Conservation (phyloP, 176 grass and related monocot species). For the Secale cereale region DNA sequence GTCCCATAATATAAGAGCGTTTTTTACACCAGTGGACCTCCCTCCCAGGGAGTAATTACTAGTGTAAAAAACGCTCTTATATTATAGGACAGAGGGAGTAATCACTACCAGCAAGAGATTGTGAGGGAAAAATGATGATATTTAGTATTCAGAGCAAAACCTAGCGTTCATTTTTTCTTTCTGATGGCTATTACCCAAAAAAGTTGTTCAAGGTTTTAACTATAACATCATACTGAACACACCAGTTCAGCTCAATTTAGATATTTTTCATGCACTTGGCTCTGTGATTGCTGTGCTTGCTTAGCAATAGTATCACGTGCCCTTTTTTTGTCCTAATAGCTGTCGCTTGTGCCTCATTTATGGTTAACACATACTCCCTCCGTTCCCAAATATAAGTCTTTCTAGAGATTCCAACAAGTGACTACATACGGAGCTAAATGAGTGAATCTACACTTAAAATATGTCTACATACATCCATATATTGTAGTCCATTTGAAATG, state of each 20-base stretch:
- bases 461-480: too few relatives aligned
- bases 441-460: too few relatives aligned
- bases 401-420: too few relatives aligned
- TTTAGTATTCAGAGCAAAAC: neutral
- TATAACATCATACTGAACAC: neutral
- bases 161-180: neutral
- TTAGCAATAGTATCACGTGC: neutral
- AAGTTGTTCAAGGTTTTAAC: neutral
- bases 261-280: neutral
- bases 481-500: too few relatives aligned
- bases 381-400: too few relatives aligned
- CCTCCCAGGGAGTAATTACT: too few relatives aligned
- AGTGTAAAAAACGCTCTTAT: too few relatives aligned
- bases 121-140: neutral
- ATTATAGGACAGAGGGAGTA: too few relatives aligned
- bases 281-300: neutral
- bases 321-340: neutral
- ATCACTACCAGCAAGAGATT: neutral
- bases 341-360: constrained; percentile 5
- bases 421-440: too few relatives aligned
- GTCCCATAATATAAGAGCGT: too few relatives aligned
- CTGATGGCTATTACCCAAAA: neutral
- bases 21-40: too few relatives aligned
- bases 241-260: neutral
- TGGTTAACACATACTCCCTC: neutral